Evolutionary conservation across 495 filamentous ascomycete species (phyloP), one percentile per base, ranked within the genome.

Genomic region (Oidiodendron maius): DNA sequence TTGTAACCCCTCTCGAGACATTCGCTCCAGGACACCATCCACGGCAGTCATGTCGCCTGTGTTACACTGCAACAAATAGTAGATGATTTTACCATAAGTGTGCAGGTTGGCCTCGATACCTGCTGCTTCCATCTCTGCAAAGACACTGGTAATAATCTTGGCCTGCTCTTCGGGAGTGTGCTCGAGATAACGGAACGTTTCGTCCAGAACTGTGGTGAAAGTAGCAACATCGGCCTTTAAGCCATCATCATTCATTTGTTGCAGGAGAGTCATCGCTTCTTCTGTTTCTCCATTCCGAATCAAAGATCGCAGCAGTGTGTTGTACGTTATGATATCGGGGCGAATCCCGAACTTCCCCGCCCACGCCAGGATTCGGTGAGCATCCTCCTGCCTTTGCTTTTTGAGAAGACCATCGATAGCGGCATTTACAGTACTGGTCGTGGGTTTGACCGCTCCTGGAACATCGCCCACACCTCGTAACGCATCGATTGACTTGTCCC

Each of bases 241-340:
- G 5, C 63, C 61, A 2, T 62, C 37, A 2, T 45, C 34, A 42
- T 66, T 43, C 80, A 83, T 83, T 17, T 69, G 53, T 16, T 54
- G 17, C 3, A 67, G 52, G 9, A 70, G 43, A 1, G 22, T 16
- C 10, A 52, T 36, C 15, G 58, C 50, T 41, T 59, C 51, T 21
- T 56, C 48, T 22, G 56, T 56, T 15, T 68, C 52, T 17, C 65
- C 69, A 30, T 61, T 50, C 15, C 71, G 70, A 48, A 89, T 66
- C 35, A 78, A 57, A 2, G 72, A 63, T 5, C 70, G 66, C 21
- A 91, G 68, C 9, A 88, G 69, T 3, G 71, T 80, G 64, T 90
- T 91, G 67, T 79, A 90, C 11, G 86, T 88, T 45, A 66, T 64
- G 26, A 74, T 62, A 56, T 87, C 76, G 15, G 81, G 80, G 26